Percentiles rank a stretch among this genome's conserved stretches.
Conservation (phyloP, 2,329 filamentous ascomycete species). For the Verticillium isaacii region DNA sequence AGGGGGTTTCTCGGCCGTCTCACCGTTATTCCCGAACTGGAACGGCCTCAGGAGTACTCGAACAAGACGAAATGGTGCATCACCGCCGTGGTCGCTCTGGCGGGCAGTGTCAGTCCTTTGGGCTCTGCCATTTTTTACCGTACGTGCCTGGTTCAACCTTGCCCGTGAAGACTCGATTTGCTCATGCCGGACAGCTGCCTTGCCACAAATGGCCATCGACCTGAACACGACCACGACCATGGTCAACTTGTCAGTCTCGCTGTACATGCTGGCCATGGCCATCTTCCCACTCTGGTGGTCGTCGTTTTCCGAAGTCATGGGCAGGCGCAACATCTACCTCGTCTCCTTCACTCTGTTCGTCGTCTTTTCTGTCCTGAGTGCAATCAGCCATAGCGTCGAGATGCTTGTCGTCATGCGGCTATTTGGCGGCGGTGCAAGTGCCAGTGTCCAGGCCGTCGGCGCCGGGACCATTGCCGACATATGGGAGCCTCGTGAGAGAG, state of each 20-base stretch:
- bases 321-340: conserved; percentile 75
- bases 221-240: conserved; percentile 60
- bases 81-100: conserved; percentile 71
- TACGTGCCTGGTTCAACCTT: conserved; percentile 34
- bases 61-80: conserved; percentile 79
- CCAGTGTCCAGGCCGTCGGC: conserved; percentile 77
- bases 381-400: conserved; percentile 62
- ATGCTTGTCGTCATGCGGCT: conserved; percentile 78
- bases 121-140: conserved; percentile 82
- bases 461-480: conserved; percentile 80
- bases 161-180: neutral
- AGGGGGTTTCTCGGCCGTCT: conserved; percentile 70
- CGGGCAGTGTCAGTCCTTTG: conserved; percentile 73
- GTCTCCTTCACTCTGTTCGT: conserved; percentile 68
- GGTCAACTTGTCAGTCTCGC: conserved; percentile 69
- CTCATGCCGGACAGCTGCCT: conserved; percentile 48
- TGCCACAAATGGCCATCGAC: conserved; percentile 58
- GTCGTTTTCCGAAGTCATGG: conserved; percentile 68
- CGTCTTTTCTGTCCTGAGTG: conserved; percentile 65
- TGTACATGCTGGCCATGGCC: conserved; percentile 80
- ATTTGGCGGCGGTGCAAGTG: conserved; percentile 69
- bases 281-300: conserved; percentile 89
- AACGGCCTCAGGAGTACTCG: conserved; percentile 68
- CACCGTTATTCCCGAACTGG: conserved; percentile 72
- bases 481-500: conserved; percentile 69